phyloP scores from a whole-genome alignment of 306 rosid species.

The Gleditsia sinensis region DNA sequence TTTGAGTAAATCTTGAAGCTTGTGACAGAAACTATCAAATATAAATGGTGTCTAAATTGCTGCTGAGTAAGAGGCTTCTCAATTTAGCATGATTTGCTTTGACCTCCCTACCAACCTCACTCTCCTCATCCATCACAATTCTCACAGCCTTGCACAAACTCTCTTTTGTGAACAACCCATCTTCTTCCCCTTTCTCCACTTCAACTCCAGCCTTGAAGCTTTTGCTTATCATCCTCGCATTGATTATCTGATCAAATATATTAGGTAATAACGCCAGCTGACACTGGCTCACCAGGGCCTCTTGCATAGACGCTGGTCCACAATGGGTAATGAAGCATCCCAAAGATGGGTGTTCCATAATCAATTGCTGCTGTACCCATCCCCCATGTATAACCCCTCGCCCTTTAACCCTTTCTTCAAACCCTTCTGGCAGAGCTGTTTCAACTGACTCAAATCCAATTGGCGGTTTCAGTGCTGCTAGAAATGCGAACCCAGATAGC shows the following conservation, averaged over 20 bases:
- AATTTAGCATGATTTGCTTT: background rate
- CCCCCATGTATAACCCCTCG: background rate
- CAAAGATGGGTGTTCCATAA: background rate
- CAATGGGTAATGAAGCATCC: conserved; percentile 18
- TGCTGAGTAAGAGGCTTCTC: background rate
- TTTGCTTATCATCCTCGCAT: background rate
- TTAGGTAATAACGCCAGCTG: background rate
- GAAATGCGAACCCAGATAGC: background rate
- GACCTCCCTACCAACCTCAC: background rate
- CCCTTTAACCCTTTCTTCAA: background rate
- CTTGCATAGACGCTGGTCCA: background rate
- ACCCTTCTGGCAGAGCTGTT: conserved; percentile 4
- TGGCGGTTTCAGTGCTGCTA: background rate
- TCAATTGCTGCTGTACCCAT: conserved; percentile 23
- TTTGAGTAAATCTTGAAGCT: conserved; percentile 8
- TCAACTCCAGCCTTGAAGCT: conserved; percentile 1
- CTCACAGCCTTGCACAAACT: background rate
- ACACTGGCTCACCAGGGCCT: background rate
- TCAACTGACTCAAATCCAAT: background rate
- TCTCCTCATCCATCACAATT: background rate
- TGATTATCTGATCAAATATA: background rate
- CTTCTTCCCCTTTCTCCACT: conserved; percentile 13
- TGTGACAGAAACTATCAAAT: background rate
- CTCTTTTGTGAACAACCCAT: conserved; percentile 10
- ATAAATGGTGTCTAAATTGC: background rate